Conservation (phyloP, 108 stramenopile species). For the Mayamaea pseudoterrestris region DNA sequence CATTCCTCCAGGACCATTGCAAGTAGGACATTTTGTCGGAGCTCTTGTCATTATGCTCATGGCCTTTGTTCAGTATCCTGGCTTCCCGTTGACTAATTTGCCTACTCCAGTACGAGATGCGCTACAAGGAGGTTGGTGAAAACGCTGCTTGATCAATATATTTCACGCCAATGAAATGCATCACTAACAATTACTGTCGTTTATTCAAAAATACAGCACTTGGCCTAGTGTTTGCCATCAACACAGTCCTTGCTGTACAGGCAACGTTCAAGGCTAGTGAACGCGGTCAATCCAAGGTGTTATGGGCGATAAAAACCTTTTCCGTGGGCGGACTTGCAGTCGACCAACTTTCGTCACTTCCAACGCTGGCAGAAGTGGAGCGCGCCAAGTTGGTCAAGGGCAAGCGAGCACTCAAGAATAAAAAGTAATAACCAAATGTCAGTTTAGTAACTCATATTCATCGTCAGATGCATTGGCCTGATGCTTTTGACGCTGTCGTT, state of each 20-base stretch:
- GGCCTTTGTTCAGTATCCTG: constrained; percentile 83
- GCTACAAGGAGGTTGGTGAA: constrained; percentile 64
- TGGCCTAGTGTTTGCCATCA: constrained; percentile 54
- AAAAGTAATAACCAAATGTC: no score
- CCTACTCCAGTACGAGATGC: constrained; percentile 58
- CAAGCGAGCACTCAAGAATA: background rate
- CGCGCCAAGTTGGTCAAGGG: background rate
- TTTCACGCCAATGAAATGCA: no score
- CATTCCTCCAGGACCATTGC: constrained; percentile 67
- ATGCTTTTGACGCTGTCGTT: constrained; percentile 10
- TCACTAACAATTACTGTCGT: background rate
- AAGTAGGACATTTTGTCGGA: constrained; percentile 83
- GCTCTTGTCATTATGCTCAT: constrained; percentile 61
- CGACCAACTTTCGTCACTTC: constrained; percentile 76
- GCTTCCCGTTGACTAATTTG: constrained; percentile 81
- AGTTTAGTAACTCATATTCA: no score
- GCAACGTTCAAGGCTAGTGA: constrained; percentile 56
- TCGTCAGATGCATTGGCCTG: background rate
- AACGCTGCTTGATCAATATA: background rate
- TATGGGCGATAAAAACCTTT: constrained; percentile 74
- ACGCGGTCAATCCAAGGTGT: constrained; percentile 41
- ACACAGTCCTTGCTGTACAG: constrained; percentile 55
- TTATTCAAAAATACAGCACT: no score
- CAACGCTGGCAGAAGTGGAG: constrained; percentile 8
- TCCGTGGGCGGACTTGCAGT: constrained; percentile 76